Evolutionary conservation across 1,284 basidiomycete species (phyloP).

Genomic region (Ceratobasidium sp.): DNA sequence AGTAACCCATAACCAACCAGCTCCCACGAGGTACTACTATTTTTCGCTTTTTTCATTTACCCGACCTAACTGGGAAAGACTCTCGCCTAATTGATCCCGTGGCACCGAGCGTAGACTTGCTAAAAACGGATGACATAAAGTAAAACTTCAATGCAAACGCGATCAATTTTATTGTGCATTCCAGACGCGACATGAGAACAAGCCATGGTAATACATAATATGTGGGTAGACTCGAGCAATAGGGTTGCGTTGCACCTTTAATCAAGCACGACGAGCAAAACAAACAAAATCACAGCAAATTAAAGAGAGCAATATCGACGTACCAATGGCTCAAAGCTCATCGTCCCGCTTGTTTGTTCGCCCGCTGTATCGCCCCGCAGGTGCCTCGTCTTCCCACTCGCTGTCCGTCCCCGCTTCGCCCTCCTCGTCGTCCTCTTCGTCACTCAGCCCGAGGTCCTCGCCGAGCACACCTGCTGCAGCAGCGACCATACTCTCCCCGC

Average conservation of each 20-base stretch:
- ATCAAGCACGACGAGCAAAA: slow-evolving; percentile 11
- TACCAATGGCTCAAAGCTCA: slow-evolving; percentile 3
- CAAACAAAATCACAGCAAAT: slow-evolving; percentile 13
- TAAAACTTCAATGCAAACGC: slow-evolving; percentile 3
- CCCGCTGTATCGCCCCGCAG: slow-evolving; percentile 37
- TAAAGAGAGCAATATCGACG: neutral
- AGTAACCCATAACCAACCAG: neutral
- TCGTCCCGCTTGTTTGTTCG: slow-evolving; percentile 27
- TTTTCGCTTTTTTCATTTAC: too few species aligned
- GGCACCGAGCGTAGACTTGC: neutral
- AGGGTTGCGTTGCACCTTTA: neutral
- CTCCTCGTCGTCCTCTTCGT: slow-evolving; percentile 58
- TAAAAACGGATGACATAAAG: neutral
- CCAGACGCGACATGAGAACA: slow-evolving; percentile 1
- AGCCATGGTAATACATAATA: slow-evolving; percentile 17
- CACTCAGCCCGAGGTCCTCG: slow-evolving; percentile 58
- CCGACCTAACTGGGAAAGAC: too few species aligned
- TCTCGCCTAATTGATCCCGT: neutral
- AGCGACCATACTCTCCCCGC: slow-evolving; percentile 81
- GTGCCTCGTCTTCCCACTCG: slow-evolving; percentile 56
- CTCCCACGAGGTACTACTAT: too few species aligned
- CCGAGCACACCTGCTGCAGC: slow-evolving; percentile 62
- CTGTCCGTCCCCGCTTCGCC: slow-evolving; percentile 54
- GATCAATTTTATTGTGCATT: slow-evolving; percentile 17
- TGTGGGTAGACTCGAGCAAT: slow-evolving; percentile 4